Base-by-base conservation (phyloP, 805 yeast species). In the Monosporozyma siamensis region DNA sequence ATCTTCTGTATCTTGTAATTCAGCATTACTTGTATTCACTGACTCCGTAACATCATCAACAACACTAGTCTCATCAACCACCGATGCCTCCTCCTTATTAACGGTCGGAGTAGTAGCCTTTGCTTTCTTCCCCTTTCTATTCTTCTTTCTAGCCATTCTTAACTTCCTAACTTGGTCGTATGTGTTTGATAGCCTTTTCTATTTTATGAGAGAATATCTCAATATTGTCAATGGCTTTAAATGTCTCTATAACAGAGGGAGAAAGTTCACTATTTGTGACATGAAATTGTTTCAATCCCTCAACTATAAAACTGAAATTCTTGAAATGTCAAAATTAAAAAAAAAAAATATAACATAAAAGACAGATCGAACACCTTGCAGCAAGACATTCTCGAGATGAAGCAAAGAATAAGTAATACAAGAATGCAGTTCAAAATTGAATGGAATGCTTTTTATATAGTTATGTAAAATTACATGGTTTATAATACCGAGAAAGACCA, bases 141-240 rank as follows among this genome's bases (percentile, higher is more conserved):
- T 40, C 24, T 34, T 24, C 18, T 40, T 40, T 34, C 38, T 40
- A 5, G 42, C 42, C 42, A 40, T 40, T 8, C n/a, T 38, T 10
- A 6, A 22, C 11, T 32, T 17, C 3, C 35, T 32, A 17, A 4
- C 23, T 32, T 4, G 14, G 18, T 14, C 18, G 11, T 18, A 8
- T 32, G 35, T 20, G 12, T n/a, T n/a, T 29, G 20, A 4, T 7
- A 15, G 6, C 7, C 6, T 29, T 29, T 8, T 6, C 10, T 29
- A 11, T 14, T 15, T 8, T 29, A 14, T 15, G 12, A 15, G 12
- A 15, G 20, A 29, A 29, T 29, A 2, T 6, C 14, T 27, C 31
- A n/a, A 4, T 2, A 17, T 2, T 27, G 14, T 27, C 31, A 8
- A n/a, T 27, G 6, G 12, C 31, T 27, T n/a, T 11, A n/a, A 10